Percentiles rank a stretch among this genome's conserved stretches.
These are phyloP conservation scores for Tuber umbilicatum DNA, from an alignment of 495 filamentous ascomycete species.

Conservation along the genomic window DNA sequence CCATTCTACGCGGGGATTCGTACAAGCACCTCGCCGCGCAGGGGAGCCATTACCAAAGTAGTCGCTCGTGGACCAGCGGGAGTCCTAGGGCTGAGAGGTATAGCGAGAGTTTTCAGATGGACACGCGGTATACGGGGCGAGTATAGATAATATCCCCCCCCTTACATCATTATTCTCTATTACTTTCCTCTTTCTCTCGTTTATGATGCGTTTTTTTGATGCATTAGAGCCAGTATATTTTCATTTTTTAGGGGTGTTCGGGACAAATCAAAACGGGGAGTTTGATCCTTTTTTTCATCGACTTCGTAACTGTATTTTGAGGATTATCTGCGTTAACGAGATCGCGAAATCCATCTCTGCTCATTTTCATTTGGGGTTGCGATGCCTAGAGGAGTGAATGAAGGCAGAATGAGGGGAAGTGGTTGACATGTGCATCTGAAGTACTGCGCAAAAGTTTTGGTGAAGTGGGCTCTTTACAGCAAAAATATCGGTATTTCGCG, in stretches of 20 bases:
- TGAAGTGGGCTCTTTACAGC: too few relatives aligned
- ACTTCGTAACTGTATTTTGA: not conserved
- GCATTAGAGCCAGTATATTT: not conserved
- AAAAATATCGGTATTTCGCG: too few relatives aligned
- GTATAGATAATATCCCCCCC: not conserved
- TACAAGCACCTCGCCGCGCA: constrained; percentile 19
- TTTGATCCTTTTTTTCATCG: not conserved
- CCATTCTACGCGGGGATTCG: constrained; percentile 29
- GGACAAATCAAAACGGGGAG: not conserved
- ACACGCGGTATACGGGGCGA: constrained; percentile 15
- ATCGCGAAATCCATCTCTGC: not conserved
- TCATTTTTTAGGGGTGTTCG: constrained; percentile 1
- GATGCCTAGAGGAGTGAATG: not conserved
- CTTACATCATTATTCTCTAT: not conserved
- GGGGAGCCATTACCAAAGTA: constrained; percentile 24
- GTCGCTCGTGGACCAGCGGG: constrained; percentile 44
- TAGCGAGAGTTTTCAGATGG: constrained; percentile 5
- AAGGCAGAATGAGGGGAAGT: not conserved
- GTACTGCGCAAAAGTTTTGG: too few relatives aligned
- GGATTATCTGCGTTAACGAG: not conserved
- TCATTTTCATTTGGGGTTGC: not conserved
- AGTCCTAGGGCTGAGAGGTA: constrained; percentile 8
- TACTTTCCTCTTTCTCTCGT: not conserved
- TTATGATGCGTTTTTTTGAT: not conserved
- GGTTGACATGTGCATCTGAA: not conserved